A percentile compares a stretch with the other conserved stretches of the same genome.
Conservation (phyloP, 140 eudicot genomes). For the Cichorium intybus region DNA sequence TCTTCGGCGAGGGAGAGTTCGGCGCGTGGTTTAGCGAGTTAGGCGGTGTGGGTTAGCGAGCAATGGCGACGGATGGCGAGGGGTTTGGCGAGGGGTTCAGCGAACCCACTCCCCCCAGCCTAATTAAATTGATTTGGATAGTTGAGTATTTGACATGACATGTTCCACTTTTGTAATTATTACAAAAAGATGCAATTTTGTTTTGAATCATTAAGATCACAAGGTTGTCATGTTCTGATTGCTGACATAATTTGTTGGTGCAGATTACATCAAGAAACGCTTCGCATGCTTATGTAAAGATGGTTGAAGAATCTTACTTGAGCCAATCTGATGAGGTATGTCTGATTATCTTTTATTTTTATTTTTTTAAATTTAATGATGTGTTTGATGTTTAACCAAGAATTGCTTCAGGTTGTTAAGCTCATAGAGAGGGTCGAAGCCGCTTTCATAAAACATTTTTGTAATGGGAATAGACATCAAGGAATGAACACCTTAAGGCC, state of each 20-base stretch:
- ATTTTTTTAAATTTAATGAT: neutral
- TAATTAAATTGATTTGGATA: too few relatives aligned
- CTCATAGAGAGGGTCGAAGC: conserved; percentile 57
- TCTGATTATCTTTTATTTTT: neutral
- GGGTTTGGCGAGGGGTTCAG: too few relatives aligned
- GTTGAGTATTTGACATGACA: too few relatives aligned
- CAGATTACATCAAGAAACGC: conserved; percentile 69
- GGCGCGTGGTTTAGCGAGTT: too few relatives aligned
- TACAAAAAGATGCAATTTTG: too few relatives aligned
- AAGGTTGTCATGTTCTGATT: neutral
- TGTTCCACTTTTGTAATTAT: too few relatives aligned
- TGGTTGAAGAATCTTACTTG: conserved; percentile 59
- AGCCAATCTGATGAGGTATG: conserved; percentile 60
- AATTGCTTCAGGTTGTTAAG: conserved; percentile 33
- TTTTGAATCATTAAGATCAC: too few relatives aligned
- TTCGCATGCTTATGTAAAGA: conserved; percentile 50
- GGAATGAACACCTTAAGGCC: conserved; percentile 57
- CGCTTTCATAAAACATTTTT: conserved; percentile 48
- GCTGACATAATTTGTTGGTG: conserved; percentile 8
- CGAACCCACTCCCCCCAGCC: too few relatives aligned
- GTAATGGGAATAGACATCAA: conserved; percentile 52
- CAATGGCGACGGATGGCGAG: too few relatives aligned
- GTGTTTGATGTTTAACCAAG: neutral
- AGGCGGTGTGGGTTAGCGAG: too few relatives aligned
- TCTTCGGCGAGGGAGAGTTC: too few relatives aligned